phyloP scores from a whole-genome alignment of 352 stramenopile species.

The Pythium phragmitis region DNA sequence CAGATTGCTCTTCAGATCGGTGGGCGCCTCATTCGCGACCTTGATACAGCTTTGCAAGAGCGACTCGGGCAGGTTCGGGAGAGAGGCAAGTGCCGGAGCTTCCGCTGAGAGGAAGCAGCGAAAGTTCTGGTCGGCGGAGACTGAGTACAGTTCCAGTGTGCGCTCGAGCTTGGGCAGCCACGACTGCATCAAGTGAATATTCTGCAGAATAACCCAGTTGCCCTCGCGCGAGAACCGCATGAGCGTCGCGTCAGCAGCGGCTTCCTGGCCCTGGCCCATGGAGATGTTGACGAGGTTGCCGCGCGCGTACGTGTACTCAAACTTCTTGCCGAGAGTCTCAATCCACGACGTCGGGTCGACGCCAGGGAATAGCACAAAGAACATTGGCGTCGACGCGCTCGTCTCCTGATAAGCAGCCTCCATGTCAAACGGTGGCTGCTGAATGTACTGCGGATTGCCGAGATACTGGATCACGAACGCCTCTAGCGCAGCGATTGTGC shows the following conservation, averaged over 20 bases:
- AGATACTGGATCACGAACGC: constrained; percentile 63
- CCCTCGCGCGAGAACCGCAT: constrained; percentile 70
- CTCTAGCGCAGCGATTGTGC: constrained; percentile 71
- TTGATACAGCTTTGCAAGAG: constrained; percentile 88
- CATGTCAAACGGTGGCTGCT: constrained; percentile 89
- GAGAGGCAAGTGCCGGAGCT: constrained; percentile 69
- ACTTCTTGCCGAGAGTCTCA: constrained; percentile 79
- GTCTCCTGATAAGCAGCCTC: constrained; percentile 86
- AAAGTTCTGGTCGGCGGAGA: constrained; percentile 90
- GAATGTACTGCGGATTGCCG: constrained; percentile 50
- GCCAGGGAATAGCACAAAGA: constrained; percentile 92
- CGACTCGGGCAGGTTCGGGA: constrained; percentile 90
- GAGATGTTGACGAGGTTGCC: constrained; percentile 82
- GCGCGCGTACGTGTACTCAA: constrained; percentile 77
- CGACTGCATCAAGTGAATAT: constrained; percentile 91
- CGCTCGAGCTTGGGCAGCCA: constrained; percentile 87
- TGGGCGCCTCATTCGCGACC: constrained; percentile 80
- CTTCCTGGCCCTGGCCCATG: constrained; percentile 90
- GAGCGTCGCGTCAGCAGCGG: constrained; percentile 65
- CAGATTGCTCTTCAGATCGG: constrained; percentile 82
- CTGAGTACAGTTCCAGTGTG: constrained; percentile 71
- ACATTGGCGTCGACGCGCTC: constrained; percentile 89
- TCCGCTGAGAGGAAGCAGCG: constrained; percentile 94
- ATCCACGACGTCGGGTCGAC: constrained; percentile 87
- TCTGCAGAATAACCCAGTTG: constrained; percentile 91